Evolutionary conservation across 2,329 filamentous ascomycete genomes (phyloP).

Genomic region (Clarireedia paspali): DNA sequence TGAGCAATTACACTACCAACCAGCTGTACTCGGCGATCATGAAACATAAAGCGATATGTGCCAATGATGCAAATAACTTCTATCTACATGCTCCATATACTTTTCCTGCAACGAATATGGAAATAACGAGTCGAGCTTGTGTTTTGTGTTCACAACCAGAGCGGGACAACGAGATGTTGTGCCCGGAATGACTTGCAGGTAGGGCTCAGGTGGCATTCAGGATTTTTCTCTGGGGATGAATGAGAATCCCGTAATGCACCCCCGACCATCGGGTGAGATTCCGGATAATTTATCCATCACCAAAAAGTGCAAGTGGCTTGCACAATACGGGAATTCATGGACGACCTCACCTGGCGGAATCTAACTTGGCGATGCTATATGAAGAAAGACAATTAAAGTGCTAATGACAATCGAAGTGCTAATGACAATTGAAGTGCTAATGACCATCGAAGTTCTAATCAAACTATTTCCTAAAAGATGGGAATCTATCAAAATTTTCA

Average conservation of each 20-base stretch:
- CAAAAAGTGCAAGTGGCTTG: neutral
- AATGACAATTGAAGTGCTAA: too few relatives aligned
- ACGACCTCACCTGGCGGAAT: too few relatives aligned
- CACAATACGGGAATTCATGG: neutral
- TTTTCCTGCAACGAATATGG: constrained; percentile 2
- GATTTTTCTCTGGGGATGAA: neutral
- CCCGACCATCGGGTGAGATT: too few relatives aligned
- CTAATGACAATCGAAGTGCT: neutral
- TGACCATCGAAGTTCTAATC: too few relatives aligned
- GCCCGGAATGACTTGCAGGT: constrained; percentile 4
- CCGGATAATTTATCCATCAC: neutral
- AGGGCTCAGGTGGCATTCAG: neutral
- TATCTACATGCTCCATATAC: neutral
- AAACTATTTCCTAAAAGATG: neutral
- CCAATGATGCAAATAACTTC: neutral
- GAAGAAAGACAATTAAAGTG: neutral
- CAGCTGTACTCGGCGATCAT: neutral
- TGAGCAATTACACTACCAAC: neutral
- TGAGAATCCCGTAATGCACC: neutral
- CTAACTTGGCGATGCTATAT: neutral
- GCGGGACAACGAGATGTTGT: neutral
- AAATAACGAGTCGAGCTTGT: neutral
- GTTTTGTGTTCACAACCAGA: neutral
- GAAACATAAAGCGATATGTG: neutral
- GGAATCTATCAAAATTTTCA: neutral